Evolutionary conservation across 352 stramenopile species (phyloP).

Genomic region (Phytophthora foliorum): DNA sequence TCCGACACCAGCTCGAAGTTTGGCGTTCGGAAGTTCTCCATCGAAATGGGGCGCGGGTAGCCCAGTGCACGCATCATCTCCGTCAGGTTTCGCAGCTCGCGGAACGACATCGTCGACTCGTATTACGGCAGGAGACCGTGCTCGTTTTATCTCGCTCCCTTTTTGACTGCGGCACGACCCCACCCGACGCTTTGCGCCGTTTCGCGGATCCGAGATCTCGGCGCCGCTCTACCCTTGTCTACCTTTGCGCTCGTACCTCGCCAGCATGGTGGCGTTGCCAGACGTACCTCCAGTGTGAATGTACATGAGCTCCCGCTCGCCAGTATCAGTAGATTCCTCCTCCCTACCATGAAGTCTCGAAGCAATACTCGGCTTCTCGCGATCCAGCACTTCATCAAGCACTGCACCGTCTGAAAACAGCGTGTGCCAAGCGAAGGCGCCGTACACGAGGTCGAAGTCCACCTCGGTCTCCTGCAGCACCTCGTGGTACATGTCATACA

Average conservation of each 20-base stretch:
- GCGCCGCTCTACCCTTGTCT: background rate
- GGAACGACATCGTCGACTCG: conserved; percentile 75
- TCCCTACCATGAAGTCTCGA: background rate
- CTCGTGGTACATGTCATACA: conserved; percentile 71
- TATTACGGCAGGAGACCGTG: too few relatives aligned
- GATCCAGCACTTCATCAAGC: conserved; percentile 44
- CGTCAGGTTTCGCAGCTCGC: conserved; percentile 93
- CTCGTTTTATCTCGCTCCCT: conserved; percentile 1
- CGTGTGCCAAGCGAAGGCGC: conserved; percentile 78
- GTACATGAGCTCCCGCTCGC: conserved; percentile 71
- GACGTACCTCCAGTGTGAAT: conserved; percentile 83
- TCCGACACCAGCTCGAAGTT: conserved; percentile 98
- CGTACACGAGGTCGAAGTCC: conserved; percentile 85
- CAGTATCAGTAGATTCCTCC: background rate
- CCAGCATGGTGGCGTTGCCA: conserved; percentile 81
- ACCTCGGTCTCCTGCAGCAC: conserved; percentile 65
- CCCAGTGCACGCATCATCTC: conserved; percentile 96
- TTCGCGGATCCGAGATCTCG: conserved; percentile 35
- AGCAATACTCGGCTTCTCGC: background rate
- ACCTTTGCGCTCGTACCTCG: conserved; percentile 58
- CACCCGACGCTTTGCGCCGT: conserved; percentile 26
- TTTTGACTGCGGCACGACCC: background rate
- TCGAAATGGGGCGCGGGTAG: conserved; percentile 91
- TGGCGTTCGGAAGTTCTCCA: conserved; percentile 96
- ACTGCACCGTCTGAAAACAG: conserved; percentile 65